Percentiles rank a stretch among this genome's conserved stretches.
Evolutionary conservation across 2,329 filamentous ascomycete species (phyloP).

Genomic region (Claviceps capensis): DNA sequence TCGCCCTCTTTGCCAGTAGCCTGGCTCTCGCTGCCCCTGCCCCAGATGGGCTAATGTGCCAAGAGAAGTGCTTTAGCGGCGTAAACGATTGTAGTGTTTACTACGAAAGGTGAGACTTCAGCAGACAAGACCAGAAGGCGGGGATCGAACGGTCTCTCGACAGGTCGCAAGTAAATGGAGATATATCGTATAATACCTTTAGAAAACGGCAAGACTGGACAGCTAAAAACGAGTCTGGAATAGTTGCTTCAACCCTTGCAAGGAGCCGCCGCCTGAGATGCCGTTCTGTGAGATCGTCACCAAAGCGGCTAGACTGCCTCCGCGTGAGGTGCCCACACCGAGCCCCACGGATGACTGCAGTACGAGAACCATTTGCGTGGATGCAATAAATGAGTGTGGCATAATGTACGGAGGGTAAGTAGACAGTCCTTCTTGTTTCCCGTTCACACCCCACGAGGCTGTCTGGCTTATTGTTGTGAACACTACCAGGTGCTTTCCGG

Average conservation of each 20-base stretch:
- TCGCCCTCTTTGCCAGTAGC: neutral
- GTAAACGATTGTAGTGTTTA: neutral
- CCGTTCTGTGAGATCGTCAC: neutral
- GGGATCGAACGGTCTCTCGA: no score
- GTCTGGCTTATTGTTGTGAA: neutral
- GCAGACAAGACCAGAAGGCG: no score
- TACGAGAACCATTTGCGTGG: slow-evolving; percentile 13
- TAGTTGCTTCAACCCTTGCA: neutral
- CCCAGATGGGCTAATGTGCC: neutral
- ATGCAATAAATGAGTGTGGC: slow-evolving; percentile 13
- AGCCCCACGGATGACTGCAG: slow-evolving; percentile 10
- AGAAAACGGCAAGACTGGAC: neutral
- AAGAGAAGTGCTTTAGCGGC: neutral
- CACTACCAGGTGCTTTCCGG: slow-evolving; percentile 11
- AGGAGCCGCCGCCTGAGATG: neutral
- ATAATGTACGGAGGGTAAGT: slow-evolving; percentile 13
- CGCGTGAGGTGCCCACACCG: neutral
- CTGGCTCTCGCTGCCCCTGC: neutral
- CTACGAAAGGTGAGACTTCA: neutral
- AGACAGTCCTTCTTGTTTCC: neutral
- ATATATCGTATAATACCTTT: no score
- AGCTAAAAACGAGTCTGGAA: neutral
- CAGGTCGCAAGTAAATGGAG: no score
- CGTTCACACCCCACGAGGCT: neutral
- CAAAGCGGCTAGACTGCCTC: neutral